Evolutionary conservation across 148 eudicot genomes (phyloP).

Genomic region (Vaccinium myrtillus): DNA sequence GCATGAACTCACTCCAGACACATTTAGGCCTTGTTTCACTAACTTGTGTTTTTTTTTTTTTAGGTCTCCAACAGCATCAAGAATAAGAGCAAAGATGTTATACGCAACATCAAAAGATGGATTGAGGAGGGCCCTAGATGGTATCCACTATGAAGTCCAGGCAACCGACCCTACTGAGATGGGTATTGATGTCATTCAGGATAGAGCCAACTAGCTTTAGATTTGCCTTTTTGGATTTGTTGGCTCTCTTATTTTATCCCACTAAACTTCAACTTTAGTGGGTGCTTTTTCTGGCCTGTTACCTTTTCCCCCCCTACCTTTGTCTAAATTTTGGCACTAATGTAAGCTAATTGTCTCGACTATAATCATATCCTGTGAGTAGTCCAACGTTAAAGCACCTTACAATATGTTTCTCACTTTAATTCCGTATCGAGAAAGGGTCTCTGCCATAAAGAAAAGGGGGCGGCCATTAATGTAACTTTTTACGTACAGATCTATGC

Average conservation of each 20-base stretch:
- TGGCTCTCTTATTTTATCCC: neutral
- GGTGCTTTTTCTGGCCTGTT: neutral
- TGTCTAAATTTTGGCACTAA: neutral
- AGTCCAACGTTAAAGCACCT: neutral
- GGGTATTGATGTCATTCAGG: conserved; percentile 82
- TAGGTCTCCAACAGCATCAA: conserved; percentile 90
- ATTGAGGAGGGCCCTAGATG: conserved; percentile 83
- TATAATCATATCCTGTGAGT: neutral
- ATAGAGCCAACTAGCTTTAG: conserved; percentile 57
- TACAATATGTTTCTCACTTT: neutral
- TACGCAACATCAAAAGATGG: conserved; percentile 95
- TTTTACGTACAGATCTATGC: neutral
- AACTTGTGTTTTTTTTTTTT: neutral
- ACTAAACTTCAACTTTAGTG: neutral
- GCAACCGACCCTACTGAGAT: conserved; percentile 97
- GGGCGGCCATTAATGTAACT: neutral
- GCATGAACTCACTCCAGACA: no score
- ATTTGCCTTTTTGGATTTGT: neutral
- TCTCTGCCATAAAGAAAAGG: neutral
- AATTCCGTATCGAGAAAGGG: neutral
- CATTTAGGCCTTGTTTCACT: no score
- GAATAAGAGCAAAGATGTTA: conserved; percentile 82
- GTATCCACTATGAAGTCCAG: conserved; percentile 83
- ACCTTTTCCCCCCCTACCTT: neutral
- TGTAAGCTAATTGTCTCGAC: conserved; percentile 1